Conservation (phyloP, 1,284 basidiomycete genomes). For the Schizophyllum amplum region DNA sequence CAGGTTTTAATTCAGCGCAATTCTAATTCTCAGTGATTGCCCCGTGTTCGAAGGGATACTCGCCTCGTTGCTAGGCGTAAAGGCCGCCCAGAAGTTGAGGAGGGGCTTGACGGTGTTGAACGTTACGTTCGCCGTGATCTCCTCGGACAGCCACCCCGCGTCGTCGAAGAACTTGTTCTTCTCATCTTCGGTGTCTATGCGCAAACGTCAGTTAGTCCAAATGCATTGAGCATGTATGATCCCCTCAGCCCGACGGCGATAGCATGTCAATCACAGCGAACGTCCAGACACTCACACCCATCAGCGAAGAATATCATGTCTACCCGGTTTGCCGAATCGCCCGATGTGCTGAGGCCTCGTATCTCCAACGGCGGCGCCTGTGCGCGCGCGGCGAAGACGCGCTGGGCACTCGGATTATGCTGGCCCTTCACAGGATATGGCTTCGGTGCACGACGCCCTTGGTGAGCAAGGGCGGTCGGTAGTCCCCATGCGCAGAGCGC, state of each 20-base stretch:
- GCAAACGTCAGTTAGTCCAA: too few species aligned
- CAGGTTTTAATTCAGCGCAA: neutral
- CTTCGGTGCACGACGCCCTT: too few species aligned
- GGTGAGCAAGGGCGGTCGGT: too few species aligned
- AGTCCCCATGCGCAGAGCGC: too few species aligned
- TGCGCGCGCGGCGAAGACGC: too few species aligned
- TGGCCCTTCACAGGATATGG: too few species aligned
- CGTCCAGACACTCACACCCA: slow-evolving; percentile 54
- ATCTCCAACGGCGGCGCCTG: slow-evolving; percentile 33
- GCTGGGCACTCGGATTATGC: too few species aligned
- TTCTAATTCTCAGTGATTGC: neutral
- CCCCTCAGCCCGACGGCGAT: too few species aligned
- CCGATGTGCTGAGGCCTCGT: slow-evolving; percentile 52
- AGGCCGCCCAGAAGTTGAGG: slow-evolving; percentile 79
- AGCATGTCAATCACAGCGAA: too few species aligned
- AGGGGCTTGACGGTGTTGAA: slow-evolving; percentile 71
- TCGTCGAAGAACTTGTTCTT: slow-evolving; percentile 63
- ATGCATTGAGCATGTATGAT: too few species aligned
- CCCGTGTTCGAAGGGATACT: neutral
- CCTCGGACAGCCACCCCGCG: slow-evolving; percentile 55
- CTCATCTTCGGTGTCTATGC: slow-evolving; percentile 53
- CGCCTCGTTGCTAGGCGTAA: slow-evolving; percentile 66
- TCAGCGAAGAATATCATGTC: slow-evolving; percentile 79
- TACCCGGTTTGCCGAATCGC: slow-evolving; percentile 55
- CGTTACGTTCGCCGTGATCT: slow-evolving; percentile 67